Base-by-base conservation (phyloP, 1,139 yeast genomes). In the Pichia sp. region DNA sequence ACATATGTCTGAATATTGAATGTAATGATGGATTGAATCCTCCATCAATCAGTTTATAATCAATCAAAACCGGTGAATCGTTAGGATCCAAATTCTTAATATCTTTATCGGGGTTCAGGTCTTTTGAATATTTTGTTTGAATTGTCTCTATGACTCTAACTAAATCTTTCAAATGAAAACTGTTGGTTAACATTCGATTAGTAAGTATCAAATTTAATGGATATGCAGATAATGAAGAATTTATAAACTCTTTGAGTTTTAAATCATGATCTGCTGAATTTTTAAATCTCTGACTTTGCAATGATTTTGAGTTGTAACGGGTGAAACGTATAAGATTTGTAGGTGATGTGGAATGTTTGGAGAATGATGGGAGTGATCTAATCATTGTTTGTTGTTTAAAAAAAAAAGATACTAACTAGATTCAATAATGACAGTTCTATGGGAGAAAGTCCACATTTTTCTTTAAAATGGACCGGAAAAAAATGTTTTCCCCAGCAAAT, bases 41-140 rank as follows among this genome's bases (percentile, higher is more conserved):
- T 7, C 26, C 23, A 25, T 47, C 46, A 12, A 50, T 43, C 3
- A 54, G 42, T n/a, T 48, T 44, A 30, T 55, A 53, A 40, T 53
- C 58, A 7, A 52, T 47, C 2, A 53, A 12, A n/a, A 47, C 22
- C 1, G 50, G 48, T 15, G 39, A n/a, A 9, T 45, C 50, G 40
- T 55, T 53, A 6, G 53, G 53, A 29, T 54, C 57, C 4, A 30
- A 32, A 9, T 9, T 4, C 1, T n/a, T 4, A 18, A 26, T 24
- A 3, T 30, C 16, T 3, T 18, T n/a, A n/a, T 50, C 39, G 6
- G 39, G 26, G n/a, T 36, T 15, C 15, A 35, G 6, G 12, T 22
- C 24, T 35, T 20, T n/a, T n/a, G 38, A 9, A 35, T 35, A 12
- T 20, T 6, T 12, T 20, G 12, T 4, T 26, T 39, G 34, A 4